Evolutionary conservation across 2,329 filamentous ascomycete genomes (phyloP), one percentile per base, ranked within the genome.

Genomic region (Colletotrichum ledebouriae): DNA sequence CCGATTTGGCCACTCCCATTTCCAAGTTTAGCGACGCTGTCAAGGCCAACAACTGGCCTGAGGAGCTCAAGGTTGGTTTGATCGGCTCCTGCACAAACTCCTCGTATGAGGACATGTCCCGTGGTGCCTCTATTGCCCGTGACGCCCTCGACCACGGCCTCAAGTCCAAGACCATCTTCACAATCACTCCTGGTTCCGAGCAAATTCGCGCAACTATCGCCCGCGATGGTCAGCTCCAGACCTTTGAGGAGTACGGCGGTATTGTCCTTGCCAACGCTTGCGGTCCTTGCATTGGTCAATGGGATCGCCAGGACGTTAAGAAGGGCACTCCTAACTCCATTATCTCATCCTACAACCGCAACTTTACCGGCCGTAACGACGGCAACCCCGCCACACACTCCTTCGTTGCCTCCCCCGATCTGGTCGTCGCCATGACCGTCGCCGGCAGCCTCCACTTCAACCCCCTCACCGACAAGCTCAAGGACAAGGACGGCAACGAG

Each of bases 11-110:
- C 63, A 98, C 96, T 7, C 96, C 96, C 59, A 97, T 99, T 80
- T 97, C 94, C 84, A 96, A 98, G 86, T 97, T 98, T 86, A 94
- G 92, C 83, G 91, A 97, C 78, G 93, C 94, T 73, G 95, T 95
- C 77, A 94, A 97, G 86, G 90, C 91, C 77, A 97, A 99, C 85
- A 89, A 91, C 81, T 99, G 96, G 96, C 96, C 96, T 20, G 91
- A 96, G 82, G 94, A 97, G 79, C 87, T 99, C 77, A 98, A 97
- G 86, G 96, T 97, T 73, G 95, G 95, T 78, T 86, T 99, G 67
- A 98, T 99, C 77, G 96, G 96, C 74, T 98, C 94, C 76, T 99
- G 96, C 92, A 99, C 96, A 76, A 99, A 99, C 89, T 89, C 87
- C 39, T 90, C 88, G 11, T 91, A 90, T 76, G 89, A 91, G 85